Evolutionary conservation across 2,329 filamentous ascomycete genomes (phyloP), one percentile per base, ranked within the genome.

Genomic region (Fusarium drepaniforme): DNA sequence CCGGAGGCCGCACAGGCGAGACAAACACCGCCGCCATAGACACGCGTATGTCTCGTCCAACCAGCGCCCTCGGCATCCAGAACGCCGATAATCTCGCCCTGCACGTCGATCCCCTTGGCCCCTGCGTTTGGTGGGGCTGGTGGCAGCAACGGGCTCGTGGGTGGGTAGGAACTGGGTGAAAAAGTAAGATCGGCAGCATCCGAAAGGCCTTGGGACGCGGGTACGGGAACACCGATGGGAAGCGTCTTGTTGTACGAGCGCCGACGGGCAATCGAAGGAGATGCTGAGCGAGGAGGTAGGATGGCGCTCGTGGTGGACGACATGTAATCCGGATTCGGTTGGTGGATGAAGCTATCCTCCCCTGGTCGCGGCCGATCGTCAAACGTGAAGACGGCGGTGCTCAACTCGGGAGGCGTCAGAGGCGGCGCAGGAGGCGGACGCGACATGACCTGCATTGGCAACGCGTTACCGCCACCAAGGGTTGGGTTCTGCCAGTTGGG

Each of bases 11-110:
- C 82, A 73, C 89, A 91, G 1, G 89, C 88, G 44, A 90, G 83
- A 72, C 89, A 91, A 4, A 88, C 85, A 8, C 89, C 88, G 68
- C 89, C 89, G 33, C 89, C 89, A 72, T 90, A 91, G 30, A 91
- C 89, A 30, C 88, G 86, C 18, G 89, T 91, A 78, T 91, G 89
- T 42, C 88, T 85, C 75, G 85, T 88, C 89, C 89, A 91, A 49
- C 85, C 85, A 21, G 85, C 83, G 6, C 87, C 88, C 15, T 84
- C 82, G 67, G 83, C 83, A 76, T 89, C 85, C 66, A 86, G 80
- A 15, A 86, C 82, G 11, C 86, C 87, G 46, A 89, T 83, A 66
- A 88, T 86, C 76, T 90, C 87, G 33, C 87, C 88, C 57, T 87
- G 83, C 6, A 88, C 82, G 61, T 85, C 83, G 40, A 87, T 82